These are phyloP conservation scores for Trichophyton equinum DNA, from an alignment of 2,329 filamentous ascomycete genomes.

Conservation along the genomic window DNA sequence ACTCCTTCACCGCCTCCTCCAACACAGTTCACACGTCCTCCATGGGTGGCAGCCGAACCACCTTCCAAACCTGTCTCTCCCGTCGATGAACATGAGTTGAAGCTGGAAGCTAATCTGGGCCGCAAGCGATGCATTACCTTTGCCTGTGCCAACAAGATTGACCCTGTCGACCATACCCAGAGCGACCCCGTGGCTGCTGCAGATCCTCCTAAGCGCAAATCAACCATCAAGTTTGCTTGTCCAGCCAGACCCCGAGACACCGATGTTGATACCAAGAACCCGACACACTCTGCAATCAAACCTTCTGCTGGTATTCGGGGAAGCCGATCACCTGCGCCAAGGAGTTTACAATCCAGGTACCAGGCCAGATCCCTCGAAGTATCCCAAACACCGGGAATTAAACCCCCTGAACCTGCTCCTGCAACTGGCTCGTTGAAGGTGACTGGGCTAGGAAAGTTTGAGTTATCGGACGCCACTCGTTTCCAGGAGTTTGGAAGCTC, in stretches of 20 bases:
- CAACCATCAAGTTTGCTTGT: slow-evolving; percentile 37
- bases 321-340: slow-evolving; percentile 31
- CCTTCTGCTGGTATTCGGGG: slow-evolving; percentile 19
- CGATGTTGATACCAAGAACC: slow-evolving; percentile 14
- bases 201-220: slow-evolving; percentile 31
- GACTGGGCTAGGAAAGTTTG: slow-evolving; percentile 28
- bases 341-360: slow-evolving; percentile 1
- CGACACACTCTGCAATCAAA: slow-evolving; percentile 20
- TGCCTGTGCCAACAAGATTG: slow-evolving; percentile 58
- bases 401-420: neutral
- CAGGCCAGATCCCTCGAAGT: slow-evolving; percentile 4
- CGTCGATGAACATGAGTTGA: slow-evolving; percentile 38
- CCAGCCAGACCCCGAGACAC: slow-evolving; percentile 25
- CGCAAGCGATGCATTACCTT: slow-evolving; percentile 89
- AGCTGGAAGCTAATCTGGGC: slow-evolving; percentile 51
- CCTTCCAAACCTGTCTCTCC: slow-evolving; percentile 14
- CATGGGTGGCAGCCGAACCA: slow-evolving; percentile 7
- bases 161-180: slow-evolving; percentile 22
- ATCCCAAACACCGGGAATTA: neutral
- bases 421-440: slow-evolving; percentile 16
- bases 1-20: slow-evolving; percentile 83
- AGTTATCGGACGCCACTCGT: slow-evolving; percentile 32
- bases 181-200: slow-evolving; percentile 21
- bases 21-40: slow-evolving; percentile 30
- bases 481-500: slow-evolving; percentile 93